Percentiles rank a stretch among this genome's conserved stretches.
Conservation (phyloP, 2,329 filamentous ascomycete genomes). For the Epichloe glyceriae region DNA sequence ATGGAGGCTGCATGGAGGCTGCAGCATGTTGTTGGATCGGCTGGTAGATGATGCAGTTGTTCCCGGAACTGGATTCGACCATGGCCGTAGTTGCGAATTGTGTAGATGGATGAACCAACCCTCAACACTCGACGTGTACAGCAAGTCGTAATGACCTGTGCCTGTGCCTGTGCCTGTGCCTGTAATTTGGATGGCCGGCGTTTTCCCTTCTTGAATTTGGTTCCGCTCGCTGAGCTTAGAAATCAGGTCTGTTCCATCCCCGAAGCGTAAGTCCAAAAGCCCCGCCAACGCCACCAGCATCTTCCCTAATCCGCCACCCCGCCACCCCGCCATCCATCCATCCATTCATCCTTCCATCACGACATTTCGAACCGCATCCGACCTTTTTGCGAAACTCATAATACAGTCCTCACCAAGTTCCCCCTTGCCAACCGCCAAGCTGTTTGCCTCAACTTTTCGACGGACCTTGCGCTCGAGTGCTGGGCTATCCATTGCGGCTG, state of each 20-base stretch:
- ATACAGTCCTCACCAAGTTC: too few species aligned
- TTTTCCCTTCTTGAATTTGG: too few species aligned
- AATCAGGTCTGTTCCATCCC: slow-evolving; percentile 5
- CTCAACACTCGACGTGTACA: neutral
- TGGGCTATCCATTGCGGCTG: slow-evolving; percentile 60
- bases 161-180: too few species aligned
- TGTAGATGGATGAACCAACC: neutral
- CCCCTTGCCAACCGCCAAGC: slow-evolving; percentile 46
- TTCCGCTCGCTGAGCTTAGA: slow-evolving; percentile 7
- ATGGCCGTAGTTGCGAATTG: neutral
- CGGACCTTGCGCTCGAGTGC: slow-evolving; percentile 65
- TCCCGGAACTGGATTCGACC: neutral
- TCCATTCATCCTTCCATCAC: neutral
- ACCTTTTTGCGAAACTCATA: neutral
- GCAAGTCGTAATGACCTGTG: neutral
- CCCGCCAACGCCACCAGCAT: too few species aligned
- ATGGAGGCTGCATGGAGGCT: too few species aligned
- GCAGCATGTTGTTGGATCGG: too few species aligned
- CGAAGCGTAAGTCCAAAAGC: too few species aligned
- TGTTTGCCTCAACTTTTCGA: slow-evolving; percentile 79
- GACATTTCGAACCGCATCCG: neutral
- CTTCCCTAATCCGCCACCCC: too few species aligned
- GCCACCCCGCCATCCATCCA: too few species aligned
- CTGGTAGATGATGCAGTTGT: too few species aligned
- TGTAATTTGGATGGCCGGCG: too few species aligned